phyloP scores from a whole-genome alignment of 441 rosid genomes.

The Brassica balearica region DNA sequence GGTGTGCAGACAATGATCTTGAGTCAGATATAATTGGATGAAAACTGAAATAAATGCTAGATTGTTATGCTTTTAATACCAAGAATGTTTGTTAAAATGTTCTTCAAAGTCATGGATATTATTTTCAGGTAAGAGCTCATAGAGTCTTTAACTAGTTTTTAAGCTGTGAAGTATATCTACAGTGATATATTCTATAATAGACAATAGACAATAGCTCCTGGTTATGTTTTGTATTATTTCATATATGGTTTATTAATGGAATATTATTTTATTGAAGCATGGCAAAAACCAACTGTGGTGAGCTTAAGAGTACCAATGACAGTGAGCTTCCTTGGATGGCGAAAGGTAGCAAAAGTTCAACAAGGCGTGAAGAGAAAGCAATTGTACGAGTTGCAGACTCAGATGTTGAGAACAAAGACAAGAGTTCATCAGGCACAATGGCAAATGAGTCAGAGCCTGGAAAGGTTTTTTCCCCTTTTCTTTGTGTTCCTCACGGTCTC shows the following conservation, averaged over 20 bases:
- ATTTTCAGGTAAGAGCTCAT: slow-evolving; percentile 17
- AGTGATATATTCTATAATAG: neutral
- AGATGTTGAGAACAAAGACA: slow-evolving; percentile 38
- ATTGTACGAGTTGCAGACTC: slow-evolving; percentile 38
- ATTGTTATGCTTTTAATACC: slow-evolving; percentile 22
- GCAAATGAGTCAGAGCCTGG: slow-evolving; percentile 53
- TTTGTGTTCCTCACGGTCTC: neutral
- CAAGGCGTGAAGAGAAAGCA: slow-evolving; percentile 53
- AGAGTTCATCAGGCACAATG: slow-evolving; percentile 34
- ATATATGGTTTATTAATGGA: slow-evolving; percentile 10
- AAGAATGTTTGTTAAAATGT: neutral
- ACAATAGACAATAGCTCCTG: neutral
- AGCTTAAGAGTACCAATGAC: slow-evolving; percentile 24
- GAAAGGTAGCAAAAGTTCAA: slow-evolving; percentile 55
- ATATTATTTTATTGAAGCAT: slow-evolving; percentile 39
- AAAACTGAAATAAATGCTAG: neutral
- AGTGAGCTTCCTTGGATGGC: slow-evolving; percentile 56
- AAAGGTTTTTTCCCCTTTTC: slow-evolving; percentile 46
- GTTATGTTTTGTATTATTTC: neutral
- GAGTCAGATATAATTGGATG: neutral
- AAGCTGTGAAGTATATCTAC: too few relatives aligned
- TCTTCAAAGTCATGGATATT: neutral
- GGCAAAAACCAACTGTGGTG: slow-evolving; percentile 54
- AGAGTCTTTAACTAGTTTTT: slow-evolving; percentile 22
- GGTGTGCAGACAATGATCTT: neutral